A percentile compares a stretch with the other conserved stretches of the same genome.
Conservation (phyloP, 768 basidiomycete species). For the Rhizopogon sp. region DNA sequence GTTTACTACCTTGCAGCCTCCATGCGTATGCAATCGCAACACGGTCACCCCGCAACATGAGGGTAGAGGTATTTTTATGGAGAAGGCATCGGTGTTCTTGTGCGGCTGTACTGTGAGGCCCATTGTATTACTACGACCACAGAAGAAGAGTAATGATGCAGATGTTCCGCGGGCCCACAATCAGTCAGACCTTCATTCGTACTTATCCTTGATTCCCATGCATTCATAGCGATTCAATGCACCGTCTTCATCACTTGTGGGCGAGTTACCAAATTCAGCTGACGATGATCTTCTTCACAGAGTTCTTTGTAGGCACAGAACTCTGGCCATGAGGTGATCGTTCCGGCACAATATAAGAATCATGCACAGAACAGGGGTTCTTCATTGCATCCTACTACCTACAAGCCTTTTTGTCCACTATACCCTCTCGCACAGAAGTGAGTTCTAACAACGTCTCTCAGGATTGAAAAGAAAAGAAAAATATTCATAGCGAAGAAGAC, state of each 20-base stretch:
- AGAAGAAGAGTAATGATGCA: background rate
- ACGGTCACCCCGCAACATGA: no score
- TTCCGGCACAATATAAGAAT: background rate
- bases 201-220: background rate
- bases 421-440: background rate
- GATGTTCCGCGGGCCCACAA: background rate
- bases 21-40: no score
- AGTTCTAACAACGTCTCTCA: background rate
- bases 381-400: background rate
- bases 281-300: background rate
- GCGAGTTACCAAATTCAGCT: background rate
- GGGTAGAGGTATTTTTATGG: no score
- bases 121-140: no score
- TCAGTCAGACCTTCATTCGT: background rate
- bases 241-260: background rate
- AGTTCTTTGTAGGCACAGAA: background rate
- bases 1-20: no score
- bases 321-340: background rate
- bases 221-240: no score
- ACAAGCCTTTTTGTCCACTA: background rate
- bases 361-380: background rate
- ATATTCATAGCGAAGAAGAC: background rate
- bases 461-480: no score
- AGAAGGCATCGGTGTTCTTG: no score
- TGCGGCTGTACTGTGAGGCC: no score